Percentiles rank a stretch among this genome's conserved stretches.
Conservation (phyloP, 345 rosid species). For the Lepidium aucheri region DNA sequence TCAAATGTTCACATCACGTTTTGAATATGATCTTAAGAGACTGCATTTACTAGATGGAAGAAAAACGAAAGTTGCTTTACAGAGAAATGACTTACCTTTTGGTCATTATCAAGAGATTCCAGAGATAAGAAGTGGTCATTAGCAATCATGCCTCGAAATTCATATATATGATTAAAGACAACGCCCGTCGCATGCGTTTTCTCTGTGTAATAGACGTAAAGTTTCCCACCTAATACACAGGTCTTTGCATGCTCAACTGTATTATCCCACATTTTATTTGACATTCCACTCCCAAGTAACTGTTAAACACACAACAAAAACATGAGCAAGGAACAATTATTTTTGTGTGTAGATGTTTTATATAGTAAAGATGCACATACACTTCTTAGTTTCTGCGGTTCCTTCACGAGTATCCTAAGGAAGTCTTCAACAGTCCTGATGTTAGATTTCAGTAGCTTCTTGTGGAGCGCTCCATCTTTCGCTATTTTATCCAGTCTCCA, state of each 20-base stretch:
- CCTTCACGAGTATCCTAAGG: constrained; percentile 57
- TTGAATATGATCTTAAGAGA: neutral
- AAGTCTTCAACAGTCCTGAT: constrained; percentile 75
- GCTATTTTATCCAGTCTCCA: constrained; percentile 95
- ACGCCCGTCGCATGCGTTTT: constrained; percentile 42
- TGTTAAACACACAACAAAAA: constrained; percentile 17
- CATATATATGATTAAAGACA: constrained; percentile 73
- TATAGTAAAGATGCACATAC: constrained; percentile 33
- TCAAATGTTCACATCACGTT: neutral
- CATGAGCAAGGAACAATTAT: neutral
- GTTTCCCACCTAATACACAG: constrained; percentile 67
- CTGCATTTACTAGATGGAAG: neutral
- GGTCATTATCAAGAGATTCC: constrained; percentile 59
- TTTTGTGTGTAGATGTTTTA: neutral
- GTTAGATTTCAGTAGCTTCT: constrained; percentile 48
- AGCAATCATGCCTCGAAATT: constrained; percentile 61
- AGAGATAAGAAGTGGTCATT: constrained; percentile 57
- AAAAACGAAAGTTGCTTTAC: neutral
- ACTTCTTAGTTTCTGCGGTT: constrained; percentile 59
- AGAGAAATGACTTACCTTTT: constrained; percentile 45
- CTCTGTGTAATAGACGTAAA: constrained; percentile 61
- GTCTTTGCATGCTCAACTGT: constrained; percentile 92
- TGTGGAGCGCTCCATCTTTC: constrained; percentile 86
- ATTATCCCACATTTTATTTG: constrained; percentile 92
- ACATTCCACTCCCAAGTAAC: constrained; percentile 95